Evolutionary conservation across 805 yeast species (phyloP), one percentile per base, ranked within the genome.

Genomic region (Candida insectalens): DNA sequence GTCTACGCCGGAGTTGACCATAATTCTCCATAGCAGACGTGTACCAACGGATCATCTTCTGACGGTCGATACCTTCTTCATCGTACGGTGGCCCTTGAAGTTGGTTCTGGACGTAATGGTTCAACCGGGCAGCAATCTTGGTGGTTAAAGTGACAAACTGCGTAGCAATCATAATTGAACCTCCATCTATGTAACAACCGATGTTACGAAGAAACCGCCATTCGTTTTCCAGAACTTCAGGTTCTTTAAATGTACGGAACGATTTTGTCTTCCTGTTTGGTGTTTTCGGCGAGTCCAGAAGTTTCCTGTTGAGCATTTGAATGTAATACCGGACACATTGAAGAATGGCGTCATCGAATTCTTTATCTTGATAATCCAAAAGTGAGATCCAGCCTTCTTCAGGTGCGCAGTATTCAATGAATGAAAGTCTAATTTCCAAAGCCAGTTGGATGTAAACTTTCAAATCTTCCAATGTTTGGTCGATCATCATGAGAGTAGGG

Each of bases 401-500:
- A 0, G 82, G 73, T 23, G 58, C 69, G 43, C 74, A 66, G 45
- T 75, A 79, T 31, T 71, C 77, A 19, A 67, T 57, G 30, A 80
- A 69, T 0, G 84, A 74, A 37, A 71, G 73, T 50, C 85, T 78
- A 33, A 87, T 72, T 42, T 75, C 81, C 13, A 84, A 65, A 0
- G 95, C 88, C 22, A 87, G 62, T 31, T 72, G 69, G 36, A 89
- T 71, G 51, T 84, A 85, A 2, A 77, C 69, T 44, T 77, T 77
- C 51, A 89, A 81, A 52, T 85, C 95, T 30, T 75, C 87, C 40
- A 89, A 71, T 70, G 85, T 80, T 57, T 89, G 96, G 55, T 92
- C 98, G 45, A 92, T 83, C 78, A 85, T 83, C 87, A 85, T 82
- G 76, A 88, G 74, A 0, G 96, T 87, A 2, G 96, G 95, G 46